Conservation (phyloP, 2,329 filamentous ascomycete genomes). For the Scolecobasidium constrictum region DNA sequence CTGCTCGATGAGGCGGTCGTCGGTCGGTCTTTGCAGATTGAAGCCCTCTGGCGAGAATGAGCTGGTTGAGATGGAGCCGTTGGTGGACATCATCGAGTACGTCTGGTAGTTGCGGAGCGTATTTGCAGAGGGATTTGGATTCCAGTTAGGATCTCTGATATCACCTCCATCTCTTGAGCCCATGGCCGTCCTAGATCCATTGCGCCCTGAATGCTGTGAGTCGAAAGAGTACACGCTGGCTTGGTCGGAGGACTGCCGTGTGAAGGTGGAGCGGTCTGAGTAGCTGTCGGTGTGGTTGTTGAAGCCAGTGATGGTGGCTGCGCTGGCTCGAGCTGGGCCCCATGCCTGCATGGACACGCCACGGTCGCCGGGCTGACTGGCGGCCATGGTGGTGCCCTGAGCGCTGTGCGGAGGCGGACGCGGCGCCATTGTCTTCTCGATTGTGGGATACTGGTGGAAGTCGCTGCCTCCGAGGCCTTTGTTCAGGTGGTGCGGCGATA, state of each 20-base stretch:
- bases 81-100: conserved; percentile 21
- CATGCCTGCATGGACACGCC: conserved; percentile 70
- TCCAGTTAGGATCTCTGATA: conserved; percentile 1
- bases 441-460: conserved; percentile 80
- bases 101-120: conserved; percentile 20
- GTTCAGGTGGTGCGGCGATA: conserved; percentile 73
- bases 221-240: conserved; percentile 54
- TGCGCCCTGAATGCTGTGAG: conserved; percentile 21
- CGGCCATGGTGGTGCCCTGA: conserved; percentile 46
- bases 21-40: conserved; percentile 60
- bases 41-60: conserved; percentile 44
- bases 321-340: conserved; percentile 36
- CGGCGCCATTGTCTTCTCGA: conserved; percentile 42
- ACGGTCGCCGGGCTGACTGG: conserved; percentile 54
- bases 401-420: conserved; percentile 43
- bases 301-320: conserved; percentile 1
- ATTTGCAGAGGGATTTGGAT: conserved; percentile 2
- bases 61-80: conserved; percentile 36
- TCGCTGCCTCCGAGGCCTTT: conserved; percentile 53
- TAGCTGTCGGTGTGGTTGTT: conserved; percentile 5
- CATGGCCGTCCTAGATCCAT: not conserved
- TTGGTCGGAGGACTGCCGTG: conserved; percentile 51
- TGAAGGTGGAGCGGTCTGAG: conserved; percentile 13
- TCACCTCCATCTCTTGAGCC: conserved; percentile 2
- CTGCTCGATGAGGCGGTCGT: conserved; percentile 76